A percentile compares a stretch with the other conserved stretches of the same genome.
Conservation (phyloP, 1,284 basidiomycete genomes). For the Cryptococcus wingfieldii region DNA sequence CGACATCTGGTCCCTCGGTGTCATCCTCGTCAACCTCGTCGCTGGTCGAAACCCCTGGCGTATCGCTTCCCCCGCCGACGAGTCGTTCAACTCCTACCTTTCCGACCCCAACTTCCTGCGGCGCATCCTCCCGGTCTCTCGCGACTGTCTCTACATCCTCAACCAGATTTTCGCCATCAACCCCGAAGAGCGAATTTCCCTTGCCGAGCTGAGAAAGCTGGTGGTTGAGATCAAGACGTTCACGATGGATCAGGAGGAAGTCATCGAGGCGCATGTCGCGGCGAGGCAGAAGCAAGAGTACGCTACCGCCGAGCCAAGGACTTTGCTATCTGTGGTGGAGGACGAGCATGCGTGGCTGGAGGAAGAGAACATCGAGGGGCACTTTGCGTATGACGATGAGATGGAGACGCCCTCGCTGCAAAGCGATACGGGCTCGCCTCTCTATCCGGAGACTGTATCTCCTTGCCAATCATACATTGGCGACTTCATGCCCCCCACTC, state of each 20-base stretch:
- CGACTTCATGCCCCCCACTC: slow-evolving; percentile 39
- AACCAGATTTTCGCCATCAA: slow-evolving; percentile 60
- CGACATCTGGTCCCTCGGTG: slow-evolving; percentile 93
- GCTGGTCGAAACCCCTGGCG: slow-evolving; percentile 86
- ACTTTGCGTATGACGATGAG: slow-evolving; percentile 28
- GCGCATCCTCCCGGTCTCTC: slow-evolving; percentile 63
- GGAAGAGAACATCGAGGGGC: slow-evolving; percentile 19
- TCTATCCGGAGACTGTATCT: slow-evolving; percentile 25
- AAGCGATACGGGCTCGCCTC: slow-evolving; percentile 37
- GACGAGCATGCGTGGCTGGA: slow-evolving; percentile 20
- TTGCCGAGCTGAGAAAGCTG: slow-evolving; percentile 61
- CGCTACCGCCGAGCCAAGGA: neutral
- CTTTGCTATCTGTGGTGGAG: slow-evolving; percentile 11
- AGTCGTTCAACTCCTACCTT: slow-evolving; percentile 66
- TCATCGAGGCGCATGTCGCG: slow-evolving; percentile 48
- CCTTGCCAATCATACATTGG: slow-evolving; percentile 31
- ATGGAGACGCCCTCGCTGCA: slow-evolving; percentile 38
- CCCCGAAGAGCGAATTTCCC: slow-evolving; percentile 56
- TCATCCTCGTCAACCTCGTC: slow-evolving; percentile 85
- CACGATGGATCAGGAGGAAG: slow-evolving; percentile 59
- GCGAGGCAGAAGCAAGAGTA: slow-evolving; percentile 15
- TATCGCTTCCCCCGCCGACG: slow-evolving; percentile 65
- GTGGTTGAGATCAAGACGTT: slow-evolving; percentile 62
- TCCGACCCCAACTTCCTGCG: slow-evolving; percentile 64
- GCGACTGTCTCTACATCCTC: slow-evolving; percentile 53